Evolutionary conservation across 2,329 filamentous ascomycete genomes (phyloP).

Genomic region (Hypoxylon sp.): DNA sequence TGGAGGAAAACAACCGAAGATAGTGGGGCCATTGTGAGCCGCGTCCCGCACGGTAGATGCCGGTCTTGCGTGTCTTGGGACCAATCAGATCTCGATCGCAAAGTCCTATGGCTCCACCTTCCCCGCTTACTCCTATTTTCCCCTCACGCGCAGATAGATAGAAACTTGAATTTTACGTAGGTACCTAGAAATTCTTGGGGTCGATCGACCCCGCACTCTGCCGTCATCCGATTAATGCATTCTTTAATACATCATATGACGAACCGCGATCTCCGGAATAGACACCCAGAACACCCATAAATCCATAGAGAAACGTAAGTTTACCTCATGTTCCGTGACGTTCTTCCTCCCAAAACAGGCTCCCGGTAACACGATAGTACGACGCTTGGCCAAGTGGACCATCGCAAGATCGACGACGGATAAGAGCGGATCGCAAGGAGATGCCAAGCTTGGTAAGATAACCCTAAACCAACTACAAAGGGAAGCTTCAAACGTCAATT

Average conservation of each 20-base stretch:
- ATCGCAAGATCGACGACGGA: conserved; percentile 1
- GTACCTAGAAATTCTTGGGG: neutral
- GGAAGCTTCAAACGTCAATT: conserved; percentile 18
- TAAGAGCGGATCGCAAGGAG: conserved; percentile 21
- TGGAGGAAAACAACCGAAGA: conserved; percentile 1
- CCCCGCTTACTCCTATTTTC: conserved; percentile 4
- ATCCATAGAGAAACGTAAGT: conserved; percentile 32
- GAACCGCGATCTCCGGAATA: neutral
- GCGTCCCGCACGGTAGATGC: conserved; percentile 2
- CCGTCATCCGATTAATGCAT: conserved; percentile 21
- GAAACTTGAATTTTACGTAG: too few relatives aligned
- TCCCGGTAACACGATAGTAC: conserved; percentile 24
- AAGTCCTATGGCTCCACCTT: neutral
- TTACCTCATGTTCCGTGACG: conserved; percentile 24
- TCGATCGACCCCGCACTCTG: conserved; percentile 29
- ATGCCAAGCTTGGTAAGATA: conserved; percentile 33
- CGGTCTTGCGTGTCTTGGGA: neutral
- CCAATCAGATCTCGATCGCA: conserved; percentile 29
- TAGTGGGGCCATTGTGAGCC: conserved; percentile 7
- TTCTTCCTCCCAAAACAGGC: conserved; percentile 9
- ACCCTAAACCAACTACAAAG: conserved; percentile 27
- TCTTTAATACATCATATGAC: conserved; percentile 37
- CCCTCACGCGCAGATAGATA: neutral
- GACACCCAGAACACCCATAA: too few relatives aligned
- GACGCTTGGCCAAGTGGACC: conserved; percentile 27